These are phyloP conservation scores for Neonectria neomacrospora DNA, from an alignment of 2,329 filamentous ascomycete species.

Conservation along the genomic window DNA sequence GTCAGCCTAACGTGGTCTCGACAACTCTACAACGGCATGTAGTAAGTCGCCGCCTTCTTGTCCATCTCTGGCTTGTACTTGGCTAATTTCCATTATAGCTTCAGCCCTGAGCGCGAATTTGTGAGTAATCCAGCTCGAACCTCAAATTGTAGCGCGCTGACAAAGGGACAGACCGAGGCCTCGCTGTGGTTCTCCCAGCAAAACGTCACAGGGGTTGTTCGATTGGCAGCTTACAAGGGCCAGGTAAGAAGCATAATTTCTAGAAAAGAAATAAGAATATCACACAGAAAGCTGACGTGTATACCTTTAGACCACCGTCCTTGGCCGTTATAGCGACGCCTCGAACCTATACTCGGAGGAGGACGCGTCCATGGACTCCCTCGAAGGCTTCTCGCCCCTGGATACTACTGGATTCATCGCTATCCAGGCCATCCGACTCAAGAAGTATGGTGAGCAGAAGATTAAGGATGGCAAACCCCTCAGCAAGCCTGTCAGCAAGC, in stretches of 20 bases:
- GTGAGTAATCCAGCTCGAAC: conserved; percentile 24
- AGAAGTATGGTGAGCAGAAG: conserved; percentile 51
- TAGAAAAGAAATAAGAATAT: no score
- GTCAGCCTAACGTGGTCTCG: conserved; percentile 52
- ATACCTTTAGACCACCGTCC: conserved; percentile 38
- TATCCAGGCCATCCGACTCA: conserved; percentile 72
- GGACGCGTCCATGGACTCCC: conserved; percentile 60
- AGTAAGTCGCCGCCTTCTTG: conserved; percentile 48
- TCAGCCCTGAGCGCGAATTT: conserved; percentile 61
- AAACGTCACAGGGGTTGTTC: conserved; percentile 50
- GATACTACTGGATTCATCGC: conserved; percentile 67
- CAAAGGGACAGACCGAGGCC: conserved; percentile 58
- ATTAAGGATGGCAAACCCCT: conserved; percentile 33
- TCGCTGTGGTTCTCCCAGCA: conserved; percentile 69
- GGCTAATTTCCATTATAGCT: not conserved
- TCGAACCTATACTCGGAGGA: conserved; percentile 60
- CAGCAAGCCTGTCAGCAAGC: not conserved
- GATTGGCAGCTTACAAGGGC: conserved; percentile 48
- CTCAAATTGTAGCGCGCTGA: not conserved
- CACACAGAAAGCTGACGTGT: not conserved
- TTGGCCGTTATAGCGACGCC: conserved; percentile 52
- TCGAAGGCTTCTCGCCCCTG: conserved; percentile 54
- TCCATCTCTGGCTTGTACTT: not conserved
- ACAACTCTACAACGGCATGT: conserved; percentile 61
- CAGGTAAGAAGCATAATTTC: not conserved